A percentile compares a stretch with the other conserved stretches of the same genome.
Evolutionary conservation across 441 rosid species (phyloP).

Genomic region (Euphorbia celastroides): DNA sequence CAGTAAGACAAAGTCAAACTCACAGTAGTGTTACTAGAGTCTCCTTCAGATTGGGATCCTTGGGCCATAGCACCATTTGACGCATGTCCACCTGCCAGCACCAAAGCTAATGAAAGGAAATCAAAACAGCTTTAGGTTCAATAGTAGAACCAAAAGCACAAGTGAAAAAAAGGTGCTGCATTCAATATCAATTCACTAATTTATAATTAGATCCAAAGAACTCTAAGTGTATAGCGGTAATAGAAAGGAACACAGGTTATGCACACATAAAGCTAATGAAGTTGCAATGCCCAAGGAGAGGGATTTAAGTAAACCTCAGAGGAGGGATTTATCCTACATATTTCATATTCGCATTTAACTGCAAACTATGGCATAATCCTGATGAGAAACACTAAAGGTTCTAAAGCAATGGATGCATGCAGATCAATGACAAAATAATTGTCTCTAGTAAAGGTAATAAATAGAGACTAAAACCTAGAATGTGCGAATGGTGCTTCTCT

Average conservation of each 20-base stretch:
- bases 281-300: background rate
- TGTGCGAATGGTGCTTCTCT: background rate
- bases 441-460: background rate
- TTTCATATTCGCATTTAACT: background rate
- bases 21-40: constrained; percentile 79
- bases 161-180: background rate
- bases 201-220: background rate
- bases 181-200: background rate
- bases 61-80: constrained; percentile 52
- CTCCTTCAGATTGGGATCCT: constrained; percentile 61
- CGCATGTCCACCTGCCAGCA: constrained; percentile 78
- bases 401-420: background rate
- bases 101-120: constrained; percentile 49
- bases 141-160: constrained; percentile 7
- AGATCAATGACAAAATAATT: background rate
- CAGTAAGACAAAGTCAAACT: constrained; percentile 29
- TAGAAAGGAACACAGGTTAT: background rate
- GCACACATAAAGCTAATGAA: background rate
- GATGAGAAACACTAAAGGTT: background rate
- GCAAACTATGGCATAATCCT: background rate
- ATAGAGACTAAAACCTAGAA: background rate
- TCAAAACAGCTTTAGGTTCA: constrained; percentile 16
- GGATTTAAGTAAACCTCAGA: background rate
- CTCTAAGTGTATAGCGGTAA: background rate
- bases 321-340: background rate